phyloP scores from a whole-genome alignment of 305 asterid genomes.

The Solanum hybrid region DNA sequence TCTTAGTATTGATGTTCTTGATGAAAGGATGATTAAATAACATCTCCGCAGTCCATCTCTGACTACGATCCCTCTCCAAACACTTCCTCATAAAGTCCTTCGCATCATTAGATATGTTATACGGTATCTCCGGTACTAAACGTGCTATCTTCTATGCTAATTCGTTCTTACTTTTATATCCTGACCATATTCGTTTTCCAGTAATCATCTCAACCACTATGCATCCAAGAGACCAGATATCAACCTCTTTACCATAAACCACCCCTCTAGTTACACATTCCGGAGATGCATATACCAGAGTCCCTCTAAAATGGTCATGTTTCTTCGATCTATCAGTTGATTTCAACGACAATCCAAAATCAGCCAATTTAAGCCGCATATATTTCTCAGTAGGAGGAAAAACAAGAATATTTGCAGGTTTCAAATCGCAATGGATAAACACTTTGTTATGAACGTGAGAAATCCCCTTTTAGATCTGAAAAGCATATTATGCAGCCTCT shows the following conservation, averaged over 20 bases:
- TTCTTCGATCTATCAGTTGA: background rate
- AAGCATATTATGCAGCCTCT: background rate
- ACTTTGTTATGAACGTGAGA: background rate
- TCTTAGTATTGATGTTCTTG: background rate
- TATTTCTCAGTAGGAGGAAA: background rate
- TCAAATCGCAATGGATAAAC: conserved; percentile 9
- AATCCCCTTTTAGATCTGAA: background rate
- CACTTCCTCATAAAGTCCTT: background rate
- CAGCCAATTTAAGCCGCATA: background rate
- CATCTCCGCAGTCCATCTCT: conserved; percentile 3
- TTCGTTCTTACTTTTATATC: background rate
- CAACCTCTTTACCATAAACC: background rate
- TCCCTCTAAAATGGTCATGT: background rate
- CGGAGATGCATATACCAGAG: background rate
- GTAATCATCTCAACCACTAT: conserved; percentile 11
- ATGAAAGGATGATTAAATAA: conserved; percentile 5
- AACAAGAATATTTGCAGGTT: background rate
- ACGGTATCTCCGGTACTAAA: background rate
- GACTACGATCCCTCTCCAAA: background rate
- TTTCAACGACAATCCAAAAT: background rate
- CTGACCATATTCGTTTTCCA: background rate
- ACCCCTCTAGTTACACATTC: background rate
- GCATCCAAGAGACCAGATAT: conserved; percentile 15
- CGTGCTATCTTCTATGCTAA: background rate
- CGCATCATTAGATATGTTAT: background rate